phyloP scores from a whole-genome alignment of 2,329 filamentous ascomycete genomes.

The Pseudogymnoascus sp. region DNA sequence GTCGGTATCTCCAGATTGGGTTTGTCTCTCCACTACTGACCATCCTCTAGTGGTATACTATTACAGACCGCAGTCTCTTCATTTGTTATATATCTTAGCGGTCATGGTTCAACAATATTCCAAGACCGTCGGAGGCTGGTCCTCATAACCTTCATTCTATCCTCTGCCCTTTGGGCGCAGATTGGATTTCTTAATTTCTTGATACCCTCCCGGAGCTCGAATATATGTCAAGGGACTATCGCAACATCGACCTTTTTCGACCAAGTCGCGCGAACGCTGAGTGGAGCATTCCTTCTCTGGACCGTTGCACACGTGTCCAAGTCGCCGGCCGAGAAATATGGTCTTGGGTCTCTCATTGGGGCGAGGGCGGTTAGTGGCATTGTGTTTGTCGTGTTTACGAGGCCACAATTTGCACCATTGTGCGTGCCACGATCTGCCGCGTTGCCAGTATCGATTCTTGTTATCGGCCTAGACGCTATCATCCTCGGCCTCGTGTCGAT shows the following conservation, averaged over 20 bases:
- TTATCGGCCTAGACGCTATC: constrained; percentile 25
- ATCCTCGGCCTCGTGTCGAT: constrained; percentile 25
- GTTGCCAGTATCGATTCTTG: constrained; percentile 24
- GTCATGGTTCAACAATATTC: constrained; percentile 25
- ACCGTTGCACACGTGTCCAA: constrained; percentile 24
- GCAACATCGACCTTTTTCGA: constrained; percentile 27
- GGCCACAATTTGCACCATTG: constrained; percentile 26
- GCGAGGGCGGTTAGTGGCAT: constrained; percentile 25
- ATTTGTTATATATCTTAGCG: constrained; percentile 24
- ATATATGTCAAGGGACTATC: constrained; percentile 24
- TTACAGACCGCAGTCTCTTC: constrained; percentile 26
- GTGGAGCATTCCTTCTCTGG: constrained; percentile 31
- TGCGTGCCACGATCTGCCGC: constrained; percentile 26
- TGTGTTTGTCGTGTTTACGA: constrained; percentile 26
- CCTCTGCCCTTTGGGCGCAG: constrained; percentile 25
- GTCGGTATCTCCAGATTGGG: constrained; percentile 19
- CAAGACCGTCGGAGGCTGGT: constrained; percentile 32
- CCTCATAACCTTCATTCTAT: constrained; percentile 30
- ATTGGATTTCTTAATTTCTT: constrained; percentile 27
- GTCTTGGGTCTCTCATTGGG: constrained; percentile 24
- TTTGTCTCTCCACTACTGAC: constrained; percentile 14
- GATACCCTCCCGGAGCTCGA: constrained; percentile 17
- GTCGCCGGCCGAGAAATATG: constrained; percentile 20
- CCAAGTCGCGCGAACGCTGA: constrained; percentile 25
- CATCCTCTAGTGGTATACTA: constrained; percentile 25